These are phyloP conservation scores for Aspergillus sclerotiicarbonarius DNA, from an alignment of 495 filamentous ascomycete genomes.

Conservation along the genomic window DNA sequence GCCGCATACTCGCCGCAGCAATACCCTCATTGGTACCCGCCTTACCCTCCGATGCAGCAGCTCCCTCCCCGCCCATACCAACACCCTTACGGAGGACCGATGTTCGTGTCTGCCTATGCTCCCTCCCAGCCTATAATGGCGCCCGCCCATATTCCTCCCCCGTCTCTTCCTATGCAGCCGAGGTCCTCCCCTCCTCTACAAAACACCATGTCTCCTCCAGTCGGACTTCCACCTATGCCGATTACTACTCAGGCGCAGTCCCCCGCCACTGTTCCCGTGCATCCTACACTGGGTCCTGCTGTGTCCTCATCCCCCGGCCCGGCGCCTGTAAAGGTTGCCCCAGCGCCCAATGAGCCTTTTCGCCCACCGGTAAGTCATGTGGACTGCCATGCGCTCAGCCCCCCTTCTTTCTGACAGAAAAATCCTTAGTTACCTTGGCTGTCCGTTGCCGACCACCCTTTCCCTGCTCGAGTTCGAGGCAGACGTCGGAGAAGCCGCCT, in stretches of 20 bases:
- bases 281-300: slow-evolving; percentile 28
- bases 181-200: slow-evolving; percentile 44
- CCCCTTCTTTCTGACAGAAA: slow-evolving; percentile 8
- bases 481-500: slow-evolving; percentile 41
- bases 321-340: slow-evolving; percentile 23
- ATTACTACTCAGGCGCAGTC: slow-evolving; percentile 36
- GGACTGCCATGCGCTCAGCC: neutral
- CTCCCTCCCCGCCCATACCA: slow-evolving; percentile 39
- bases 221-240: slow-evolving; percentile 26
- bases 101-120: slow-evolving; percentile 52
- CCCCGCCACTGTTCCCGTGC: slow-evolving; percentile 26
- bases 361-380: slow-evolving; percentile 60
- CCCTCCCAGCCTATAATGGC: slow-evolving; percentile 43
- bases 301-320: slow-evolving; percentile 32
- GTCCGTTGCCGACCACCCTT: slow-evolving; percentile 65
- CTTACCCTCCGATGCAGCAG: slow-evolving; percentile 51
- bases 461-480: slow-evolving; percentile 53
- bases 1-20: slow-evolving; percentile 43
- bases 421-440: slow-evolving; percentile 70
- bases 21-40: slow-evolving; percentile 46
- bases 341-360: slow-evolving; percentile 46
- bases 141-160: slow-evolving; percentile 38
- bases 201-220: slow-evolving; percentile 41
- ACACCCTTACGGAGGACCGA: slow-evolving; percentile 43
- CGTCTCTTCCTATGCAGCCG: slow-evolving; percentile 37